Percentiles rank a stretch among this genome's conserved stretches.
Conservation (phyloP, 1,139 yeast species). For the Blastobotrys ciferrii region DNA sequence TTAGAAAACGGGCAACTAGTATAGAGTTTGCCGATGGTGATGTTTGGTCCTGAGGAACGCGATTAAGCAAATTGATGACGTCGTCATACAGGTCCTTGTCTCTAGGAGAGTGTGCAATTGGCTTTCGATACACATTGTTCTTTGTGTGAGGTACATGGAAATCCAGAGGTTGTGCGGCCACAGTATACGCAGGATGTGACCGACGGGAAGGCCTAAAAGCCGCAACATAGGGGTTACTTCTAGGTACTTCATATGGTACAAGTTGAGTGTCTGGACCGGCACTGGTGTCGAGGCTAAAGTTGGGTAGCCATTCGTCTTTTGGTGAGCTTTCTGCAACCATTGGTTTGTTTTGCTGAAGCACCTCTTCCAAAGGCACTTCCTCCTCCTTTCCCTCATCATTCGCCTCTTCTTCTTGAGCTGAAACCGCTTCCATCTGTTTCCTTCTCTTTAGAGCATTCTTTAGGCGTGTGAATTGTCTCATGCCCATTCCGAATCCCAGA, state of each 20-base stretch:
- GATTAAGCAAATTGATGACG: conserved; percentile 14
- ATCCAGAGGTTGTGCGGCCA: background rate
- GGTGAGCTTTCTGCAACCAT: background rate
- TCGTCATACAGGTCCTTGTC: conserved; percentile 11
- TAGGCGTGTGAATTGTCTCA: background rate
- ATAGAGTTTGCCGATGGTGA: conserved; percentile 13
- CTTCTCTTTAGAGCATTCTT: background rate
- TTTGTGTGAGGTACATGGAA: background rate
- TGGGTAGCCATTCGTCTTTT: background rate
- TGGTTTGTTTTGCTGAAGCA: background rate
- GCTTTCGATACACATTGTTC: no score
- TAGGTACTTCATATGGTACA: background rate
- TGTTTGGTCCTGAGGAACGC: conserved; percentile 12
- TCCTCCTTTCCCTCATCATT: background rate
- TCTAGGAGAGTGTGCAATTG: background rate
- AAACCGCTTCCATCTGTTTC: no score
- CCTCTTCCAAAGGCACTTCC: background rate
- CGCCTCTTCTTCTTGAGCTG: conserved; percentile 1
- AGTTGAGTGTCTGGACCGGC: background rate
- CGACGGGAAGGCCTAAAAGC: background rate
- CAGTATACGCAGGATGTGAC: background rate
- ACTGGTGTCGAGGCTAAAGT: background rate
- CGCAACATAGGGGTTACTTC: background rate
- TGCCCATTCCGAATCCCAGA: no score
- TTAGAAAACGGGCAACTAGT: conserved; percentile 14